phyloP scores from a whole-genome alignment of 78 protist genomes.

The slime mould (Dictyostelium discoideum) region DNA sequence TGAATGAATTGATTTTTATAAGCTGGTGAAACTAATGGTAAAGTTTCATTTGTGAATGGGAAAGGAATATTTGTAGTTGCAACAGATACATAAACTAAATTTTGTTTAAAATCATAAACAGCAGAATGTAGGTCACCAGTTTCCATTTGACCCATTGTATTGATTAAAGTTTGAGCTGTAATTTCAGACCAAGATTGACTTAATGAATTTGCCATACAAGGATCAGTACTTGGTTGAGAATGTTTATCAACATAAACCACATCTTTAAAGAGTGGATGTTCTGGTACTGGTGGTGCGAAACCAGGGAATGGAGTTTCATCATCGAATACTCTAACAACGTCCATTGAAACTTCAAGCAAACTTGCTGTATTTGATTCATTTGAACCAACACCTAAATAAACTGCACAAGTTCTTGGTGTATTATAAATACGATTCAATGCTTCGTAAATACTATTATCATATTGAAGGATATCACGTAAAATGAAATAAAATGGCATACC shows the following conservation, averaged over 20 bases:
- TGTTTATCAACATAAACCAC: constrained; percentile 50
- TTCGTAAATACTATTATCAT: constrained; percentile 36
- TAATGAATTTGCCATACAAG: constrained; percentile 29
- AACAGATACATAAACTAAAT: constrained; percentile 28
- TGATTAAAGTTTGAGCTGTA: neutral
- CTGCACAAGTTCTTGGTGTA: constrained; percentile 72
- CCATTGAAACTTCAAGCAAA: constrained; percentile 35
- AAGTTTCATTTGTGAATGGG: neutral
- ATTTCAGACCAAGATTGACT: neutral
- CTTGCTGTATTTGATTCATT: constrained; percentile 36
- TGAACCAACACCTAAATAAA: constrained; percentile 80
- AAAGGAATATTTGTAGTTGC: constrained; percentile 27
- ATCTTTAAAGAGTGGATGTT: constrained; percentile 28
- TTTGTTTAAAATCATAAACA: constrained; percentile 18
- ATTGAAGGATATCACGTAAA: constrained; percentile 59
- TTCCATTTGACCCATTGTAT: neutral
- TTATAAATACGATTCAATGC: constrained; percentile 60
- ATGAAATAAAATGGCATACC: constrained; percentile 81
- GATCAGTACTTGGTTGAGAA: constrained; percentile 28
- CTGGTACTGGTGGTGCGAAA: constrained; percentile 15
- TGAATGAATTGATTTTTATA: constrained; percentile 54
- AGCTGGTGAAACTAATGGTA: constrained; percentile 9
- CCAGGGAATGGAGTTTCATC: constrained; percentile 53
- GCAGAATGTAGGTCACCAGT: constrained; percentile 70
- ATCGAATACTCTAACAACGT: constrained; percentile 1